Base-by-base conservation (phyloP, 495 filamentous ascomycete genomes). In the Hyaloscypha bicolor region DNA sequence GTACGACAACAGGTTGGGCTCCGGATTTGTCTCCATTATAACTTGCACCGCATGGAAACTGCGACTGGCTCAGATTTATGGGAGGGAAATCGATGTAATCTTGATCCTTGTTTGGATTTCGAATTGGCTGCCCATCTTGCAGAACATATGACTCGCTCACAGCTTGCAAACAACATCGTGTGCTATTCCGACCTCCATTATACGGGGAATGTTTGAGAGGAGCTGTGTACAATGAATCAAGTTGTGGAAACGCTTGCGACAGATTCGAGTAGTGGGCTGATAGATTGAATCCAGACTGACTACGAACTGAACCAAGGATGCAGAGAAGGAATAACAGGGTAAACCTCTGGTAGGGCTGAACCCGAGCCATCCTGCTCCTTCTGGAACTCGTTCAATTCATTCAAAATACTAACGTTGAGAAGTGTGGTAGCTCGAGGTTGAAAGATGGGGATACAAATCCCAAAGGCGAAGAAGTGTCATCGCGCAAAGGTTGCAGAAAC, bases 21-120 rank as follows among this genome's bases (percentile, higher is more conserved):
- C 77, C 77, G 12, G 48, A 6, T 25, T 60, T 8, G 60, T 74
- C 62, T 30, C 76, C 77, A 57, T 72, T 64, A 55, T 71, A 79
- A 30, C 39, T 58, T 1, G 77, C 75, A 30, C 75, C 75, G 69
- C 78, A 79, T 22, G 78, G 77, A 51, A 78, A 79, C 52, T 74
- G 69, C 12, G 42, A 19, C 16, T 52, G 31, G 9, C 55, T 61
- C 14, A 65, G 30, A 22, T 37, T n/a, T 5, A 39, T 3, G 21
- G 33, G 53, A 32, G 53, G 29, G 14, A 59, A 21, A 30, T 30
- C 29, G 37, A 59, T 33, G 55, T 42, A 51, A 29, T 58, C 31
- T 51, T 58, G 33, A 19, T 12, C 9, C 14, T n/a, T 14, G 37
- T 22, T 63, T 9, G 61, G 42, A 19, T 63, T 63, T 11, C 32